Evolutionary conservation across 805 yeast genomes (phyloP).

Genomic region (Barnettozyma vustinii): DNA sequence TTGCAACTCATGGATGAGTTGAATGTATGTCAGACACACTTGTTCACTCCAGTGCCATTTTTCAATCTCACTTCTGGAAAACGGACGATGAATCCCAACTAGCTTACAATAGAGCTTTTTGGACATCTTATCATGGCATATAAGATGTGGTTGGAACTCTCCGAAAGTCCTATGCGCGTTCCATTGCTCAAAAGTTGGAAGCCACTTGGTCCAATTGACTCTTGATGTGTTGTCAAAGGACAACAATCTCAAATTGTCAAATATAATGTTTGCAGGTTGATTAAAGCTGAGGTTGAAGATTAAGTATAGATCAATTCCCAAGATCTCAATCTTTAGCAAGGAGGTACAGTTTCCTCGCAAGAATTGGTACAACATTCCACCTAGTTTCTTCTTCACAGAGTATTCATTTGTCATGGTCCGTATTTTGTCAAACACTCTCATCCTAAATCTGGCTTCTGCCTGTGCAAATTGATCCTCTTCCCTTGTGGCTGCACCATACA

Average conservation of each 20-base stretch:
- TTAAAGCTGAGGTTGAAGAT: slow-evolving; percentile 10
- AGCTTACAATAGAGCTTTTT: slow-evolving; percentile 12
- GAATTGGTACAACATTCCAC: slow-evolving; percentile 6
- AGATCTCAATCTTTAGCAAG: slow-evolving; percentile 17
- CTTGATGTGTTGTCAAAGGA: slow-evolving; percentile 24
- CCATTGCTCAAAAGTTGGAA: slow-evolving; percentile 12
- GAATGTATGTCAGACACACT: slow-evolving; percentile 5
- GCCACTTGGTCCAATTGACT: slow-evolving; percentile 17
- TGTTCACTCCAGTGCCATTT: slow-evolving; percentile 7
- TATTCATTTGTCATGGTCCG: background rate
- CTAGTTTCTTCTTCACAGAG: slow-evolving; percentile 1
- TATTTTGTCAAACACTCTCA: background rate
- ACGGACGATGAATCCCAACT: background rate
- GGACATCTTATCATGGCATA: slow-evolving; percentile 17
- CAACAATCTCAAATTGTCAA: slow-evolving; percentile 22
- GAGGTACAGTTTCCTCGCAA: background rate
- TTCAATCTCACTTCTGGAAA: slow-evolving; percentile 3
- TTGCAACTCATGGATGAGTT: background rate
- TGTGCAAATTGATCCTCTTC: slow-evolving; percentile 6
- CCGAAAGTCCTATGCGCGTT: slow-evolving; percentile 11
- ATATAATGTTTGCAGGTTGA: slow-evolving; percentile 3
- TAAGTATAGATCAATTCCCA: slow-evolving; percentile 17
- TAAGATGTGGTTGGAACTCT: slow-evolving; percentile 12
- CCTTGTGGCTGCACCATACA: background rate
- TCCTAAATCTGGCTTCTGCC: background rate